Evolutionary conservation across 345 rosid species (phyloP).

Genomic region (Syzygium oleosum): DNA sequence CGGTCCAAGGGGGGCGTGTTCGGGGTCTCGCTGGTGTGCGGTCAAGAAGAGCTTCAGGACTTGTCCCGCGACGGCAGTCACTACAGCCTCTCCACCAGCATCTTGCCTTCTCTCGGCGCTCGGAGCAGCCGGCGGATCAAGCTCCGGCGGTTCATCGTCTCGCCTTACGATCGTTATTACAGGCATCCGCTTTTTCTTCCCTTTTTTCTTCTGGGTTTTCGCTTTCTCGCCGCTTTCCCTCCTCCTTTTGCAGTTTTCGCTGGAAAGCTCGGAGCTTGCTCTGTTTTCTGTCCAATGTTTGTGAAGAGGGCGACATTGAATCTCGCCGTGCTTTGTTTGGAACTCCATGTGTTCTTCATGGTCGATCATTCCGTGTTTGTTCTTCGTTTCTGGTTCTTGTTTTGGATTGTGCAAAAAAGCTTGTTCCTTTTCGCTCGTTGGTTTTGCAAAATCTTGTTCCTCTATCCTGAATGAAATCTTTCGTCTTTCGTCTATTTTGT

Average conservation of each 20-base stretch:
- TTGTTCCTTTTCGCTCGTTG: neutral
- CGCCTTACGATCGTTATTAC: conserved; percentile 83
- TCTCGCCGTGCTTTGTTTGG: neutral
- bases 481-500: neutral
- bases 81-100: conserved; percentile 75
- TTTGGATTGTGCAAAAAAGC: neutral
- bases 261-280: neutral
- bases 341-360: neutral
- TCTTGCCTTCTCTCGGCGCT: conserved; percentile 90
- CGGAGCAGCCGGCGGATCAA: conserved; percentile 68
- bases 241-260: neutral
- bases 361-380: neutral
- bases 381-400: neutral
- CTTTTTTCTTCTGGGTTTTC: neutral
- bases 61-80: conserved; percentile 78
- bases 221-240: neutral
- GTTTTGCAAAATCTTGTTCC: neutral
- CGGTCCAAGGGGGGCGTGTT: conserved; percentile 15
- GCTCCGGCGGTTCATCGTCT: conserved; percentile 50
- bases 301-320: neutral
- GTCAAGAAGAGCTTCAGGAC: conserved; percentile 65
- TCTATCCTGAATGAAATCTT: neutral
- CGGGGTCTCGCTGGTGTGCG: conserved; percentile 27
- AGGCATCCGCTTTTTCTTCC: conserved; percentile 26
- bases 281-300: neutral